Evolutionary conservation across 257 asterid genomes (phyloP).

Genomic region (Solanum chilense): DNA sequence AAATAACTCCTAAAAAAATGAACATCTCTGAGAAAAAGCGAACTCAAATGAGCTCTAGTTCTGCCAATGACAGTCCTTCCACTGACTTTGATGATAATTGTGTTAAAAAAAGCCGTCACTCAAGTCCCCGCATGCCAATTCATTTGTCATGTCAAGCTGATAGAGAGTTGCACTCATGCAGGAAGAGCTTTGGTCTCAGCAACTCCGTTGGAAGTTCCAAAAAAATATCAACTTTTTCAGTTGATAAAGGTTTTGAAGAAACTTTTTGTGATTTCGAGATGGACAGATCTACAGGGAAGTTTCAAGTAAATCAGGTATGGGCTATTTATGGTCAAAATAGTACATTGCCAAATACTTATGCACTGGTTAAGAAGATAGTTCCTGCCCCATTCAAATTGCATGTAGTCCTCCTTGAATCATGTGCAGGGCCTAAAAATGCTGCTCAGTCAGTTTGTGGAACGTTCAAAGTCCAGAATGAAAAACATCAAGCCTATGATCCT

Average conservation of each 20-base stretch:
- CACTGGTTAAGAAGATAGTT: constrained; percentile 8
- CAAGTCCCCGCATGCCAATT: background rate
- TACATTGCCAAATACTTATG: constrained; percentile 9
- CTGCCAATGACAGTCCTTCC: background rate
- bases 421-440: background rate
- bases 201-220: background rate
- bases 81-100: background rate
- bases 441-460: constrained; percentile 6
- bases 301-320: constrained; percentile 11
- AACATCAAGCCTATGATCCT: background rate
- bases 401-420: constrained; percentile 3
- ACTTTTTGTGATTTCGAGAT: background rate
- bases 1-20: constrained; percentile 14
- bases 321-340: constrained; percentile 7
- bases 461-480: background rate
- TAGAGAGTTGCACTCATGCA: background rate
- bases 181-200: background rate
- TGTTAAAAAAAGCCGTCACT: background rate
- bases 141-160: background rate
- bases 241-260: background rate
- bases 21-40: background rate
- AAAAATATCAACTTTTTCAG: background rate
- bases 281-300: background rate
- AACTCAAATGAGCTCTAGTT: background rate
- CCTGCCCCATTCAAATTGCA: background rate